Evolutionary conservation across 2,329 filamentous ascomycete genomes (phyloP), one percentile per base, ranked within the genome.

Genomic region (Chrysoporthe austroafricana): DNA sequence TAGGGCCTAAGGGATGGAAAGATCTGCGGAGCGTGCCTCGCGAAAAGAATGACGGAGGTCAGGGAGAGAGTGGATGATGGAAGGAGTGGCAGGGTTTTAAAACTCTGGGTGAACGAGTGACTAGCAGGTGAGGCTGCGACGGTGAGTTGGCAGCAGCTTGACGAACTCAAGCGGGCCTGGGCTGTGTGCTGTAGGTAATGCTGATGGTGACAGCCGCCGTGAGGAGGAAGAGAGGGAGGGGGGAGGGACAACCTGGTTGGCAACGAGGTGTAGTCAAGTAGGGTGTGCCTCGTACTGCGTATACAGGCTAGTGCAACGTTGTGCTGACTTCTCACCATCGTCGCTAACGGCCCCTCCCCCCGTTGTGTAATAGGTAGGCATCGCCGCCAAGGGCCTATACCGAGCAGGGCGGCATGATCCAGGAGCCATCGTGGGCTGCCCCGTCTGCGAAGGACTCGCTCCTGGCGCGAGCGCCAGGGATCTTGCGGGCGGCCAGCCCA

Each of bases 51-150:
- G 67, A 69, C 64, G 50, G 59, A 60, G 16, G 34, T 39, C 44
- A 50, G 60, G n/a, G 42, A 50, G 60, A 26, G n/a, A 54, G 44
- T 46, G 63, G 26, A 52, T 50, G 63, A 14, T 54, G 64, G 44
- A 69, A 67, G 43, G 67, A 69, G 48, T 56, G 67, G 64, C 61
- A 26, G 4, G 66, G 44, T 50, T 36, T 39, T 44, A 61, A 69
- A 50, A 61, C 46, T 8, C 21, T 50, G n/a, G 8, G 46, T 42
- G 39, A 61, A 64, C 32, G 64, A 69, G 67, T 66, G 67, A 66
- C 63, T 69, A n/a, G 66, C 57, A 52, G 63, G 54, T 58, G 59
- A 36, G 58, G 50, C 66, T 65, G 66, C 66, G 59, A 68, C 62
- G 58, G 48, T 63, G 62, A 54, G 66, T 34, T 42, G 21, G 62